A percentile compares a stretch with the other conserved stretches of the same genome.
These are phyloP conservation scores for Microstegium vimineum DNA, from an alignment of 176 grass and related monocot species.

Conservation along the genomic window DNA sequence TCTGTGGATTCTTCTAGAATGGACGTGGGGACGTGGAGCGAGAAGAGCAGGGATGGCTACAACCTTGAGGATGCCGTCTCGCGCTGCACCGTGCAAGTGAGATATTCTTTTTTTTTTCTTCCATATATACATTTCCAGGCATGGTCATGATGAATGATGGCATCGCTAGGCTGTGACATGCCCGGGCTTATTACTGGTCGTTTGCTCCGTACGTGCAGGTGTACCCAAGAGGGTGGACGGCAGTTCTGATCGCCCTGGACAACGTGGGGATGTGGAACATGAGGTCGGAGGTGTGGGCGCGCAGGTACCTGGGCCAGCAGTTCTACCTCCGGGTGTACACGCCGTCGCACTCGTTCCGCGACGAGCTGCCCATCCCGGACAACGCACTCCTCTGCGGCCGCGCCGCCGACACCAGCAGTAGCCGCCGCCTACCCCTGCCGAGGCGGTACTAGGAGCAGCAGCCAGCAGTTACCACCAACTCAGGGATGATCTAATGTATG, in stretches of 20 bases:
- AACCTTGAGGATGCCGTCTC: constrained; percentile 78
- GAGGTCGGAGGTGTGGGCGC: constrained; percentile 64
- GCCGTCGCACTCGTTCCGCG: constrained; percentile 53
- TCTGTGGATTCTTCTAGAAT: constrained; percentile 35
- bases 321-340: constrained; percentile 85
- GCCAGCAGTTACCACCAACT: not conserved
- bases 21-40: constrained; percentile 66
- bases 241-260: constrained; percentile 60
- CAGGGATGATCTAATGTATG: not conserved
- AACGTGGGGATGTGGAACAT: constrained; percentile 86
- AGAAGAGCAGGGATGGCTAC: constrained; percentile 54
- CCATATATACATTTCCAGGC: not conserved
- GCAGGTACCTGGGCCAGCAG: constrained; percentile 72
- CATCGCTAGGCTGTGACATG: not conserved
- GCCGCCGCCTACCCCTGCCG: not conserved
- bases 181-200: not conserved
- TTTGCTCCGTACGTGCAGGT: constrained; percentile 25
- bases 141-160: no score
- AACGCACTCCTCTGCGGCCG: constrained; percentile 72
- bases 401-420: not conserved
- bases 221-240: constrained; percentile 66
- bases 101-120: not conserved
- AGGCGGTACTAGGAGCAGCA: not conserved
- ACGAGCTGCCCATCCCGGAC: constrained; percentile 65
- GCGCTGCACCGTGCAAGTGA: constrained; percentile 75